Evolutionary conservation across 768 basidiomycete genomes (phyloP).

Genomic region (Boletellus ananas): DNA sequence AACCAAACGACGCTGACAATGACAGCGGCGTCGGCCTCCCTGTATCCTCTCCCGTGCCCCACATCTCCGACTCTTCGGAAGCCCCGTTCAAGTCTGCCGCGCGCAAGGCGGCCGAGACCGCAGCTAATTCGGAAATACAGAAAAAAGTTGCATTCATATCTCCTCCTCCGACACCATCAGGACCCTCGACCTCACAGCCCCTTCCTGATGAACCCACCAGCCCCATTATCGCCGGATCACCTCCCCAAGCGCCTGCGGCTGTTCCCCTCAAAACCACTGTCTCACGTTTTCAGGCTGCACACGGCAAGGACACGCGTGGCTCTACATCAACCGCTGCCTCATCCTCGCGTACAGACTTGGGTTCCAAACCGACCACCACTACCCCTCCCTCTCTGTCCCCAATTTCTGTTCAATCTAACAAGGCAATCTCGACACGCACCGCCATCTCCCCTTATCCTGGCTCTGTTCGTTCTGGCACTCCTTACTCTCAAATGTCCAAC

Average conservation of each 20-base stretch:
- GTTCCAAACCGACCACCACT: conserved; percentile 42
- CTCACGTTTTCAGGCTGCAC: conserved; percentile 72
- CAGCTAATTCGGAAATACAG: conserved; percentile 45
- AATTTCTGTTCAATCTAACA: conserved; percentile 51
- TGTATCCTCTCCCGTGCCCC: conserved; percentile 30
- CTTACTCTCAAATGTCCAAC: conserved; percentile 75
- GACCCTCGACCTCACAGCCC: conserved; percentile 45
- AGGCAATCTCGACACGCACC: conserved; percentile 60
- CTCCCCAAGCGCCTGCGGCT: conserved; percentile 25
- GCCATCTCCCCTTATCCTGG: conserved; percentile 59
- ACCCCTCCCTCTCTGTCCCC: conserved; percentile 56
- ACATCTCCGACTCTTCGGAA: conserved; percentile 18
- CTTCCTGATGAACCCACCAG: conserved; percentile 45
- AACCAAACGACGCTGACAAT: conserved; percentile 34
- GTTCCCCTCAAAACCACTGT: conserved; percentile 58
- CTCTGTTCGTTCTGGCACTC: conserved; percentile 76
- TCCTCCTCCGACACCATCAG: conserved; percentile 66
- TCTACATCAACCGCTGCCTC: conserved; percentile 62
- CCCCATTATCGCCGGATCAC: conserved; percentile 31
- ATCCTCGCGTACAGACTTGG: conserved; percentile 59
- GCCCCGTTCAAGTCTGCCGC: conserved; percentile 28
- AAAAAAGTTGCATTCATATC: conserved; percentile 90
- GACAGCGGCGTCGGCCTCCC: conserved; percentile 37
- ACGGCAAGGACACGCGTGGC: conserved; percentile 64
- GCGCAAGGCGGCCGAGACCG: conserved; percentile 38